Evolutionary conservation across 78 protist species (phyloP).

Genomic region (Pigoraptor vietnamica): DNA sequence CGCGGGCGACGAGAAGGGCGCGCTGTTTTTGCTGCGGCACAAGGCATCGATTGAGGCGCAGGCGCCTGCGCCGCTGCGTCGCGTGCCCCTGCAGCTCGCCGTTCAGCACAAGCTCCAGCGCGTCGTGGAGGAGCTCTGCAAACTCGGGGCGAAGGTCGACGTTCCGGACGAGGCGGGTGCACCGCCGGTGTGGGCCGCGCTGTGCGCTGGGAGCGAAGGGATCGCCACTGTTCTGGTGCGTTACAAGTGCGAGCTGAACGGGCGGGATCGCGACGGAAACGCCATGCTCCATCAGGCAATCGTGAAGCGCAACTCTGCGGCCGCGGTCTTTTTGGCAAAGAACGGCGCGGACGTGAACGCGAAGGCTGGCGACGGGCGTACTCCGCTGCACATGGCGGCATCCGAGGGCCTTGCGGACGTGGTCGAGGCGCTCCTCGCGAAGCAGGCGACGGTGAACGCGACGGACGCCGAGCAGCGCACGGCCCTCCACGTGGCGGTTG

Average conservation of each 20-base stretch:
- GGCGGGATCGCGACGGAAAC: not conserved
- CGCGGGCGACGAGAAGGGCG: not conserved
- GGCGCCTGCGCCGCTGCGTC: not conserved
- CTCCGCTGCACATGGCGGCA: conserved; percentile 10
- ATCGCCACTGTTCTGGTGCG: not conserved
- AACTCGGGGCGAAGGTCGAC: not conserved
- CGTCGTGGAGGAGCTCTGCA: not conserved
- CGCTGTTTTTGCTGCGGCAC: not conserved
- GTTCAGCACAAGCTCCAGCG: not conserved
- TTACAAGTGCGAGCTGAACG: not conserved
- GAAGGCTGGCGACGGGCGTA: not conserved
- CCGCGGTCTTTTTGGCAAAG: not conserved
- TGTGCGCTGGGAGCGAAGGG: not conserved
- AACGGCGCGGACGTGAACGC: conserved; percentile 7
- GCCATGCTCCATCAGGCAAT: not conserved
- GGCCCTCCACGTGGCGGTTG: not conserved
- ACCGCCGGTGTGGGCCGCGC: not conserved
- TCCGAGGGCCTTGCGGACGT: not conserved
- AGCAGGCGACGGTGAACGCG: not conserved
- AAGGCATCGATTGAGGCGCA: not conserved
- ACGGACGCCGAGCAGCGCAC: not conserved
- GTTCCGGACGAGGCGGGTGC: not conserved
- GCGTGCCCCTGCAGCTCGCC: not conserved
- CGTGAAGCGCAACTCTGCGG: not conserved
- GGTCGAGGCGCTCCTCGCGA: not conserved